A percentile compares a stretch with the other conserved stretches of the same genome.
Evolutionary conservation across 2,329 filamentous ascomycete genomes (phyloP).

Genomic region (Mycosphaerella sp.): DNA sequence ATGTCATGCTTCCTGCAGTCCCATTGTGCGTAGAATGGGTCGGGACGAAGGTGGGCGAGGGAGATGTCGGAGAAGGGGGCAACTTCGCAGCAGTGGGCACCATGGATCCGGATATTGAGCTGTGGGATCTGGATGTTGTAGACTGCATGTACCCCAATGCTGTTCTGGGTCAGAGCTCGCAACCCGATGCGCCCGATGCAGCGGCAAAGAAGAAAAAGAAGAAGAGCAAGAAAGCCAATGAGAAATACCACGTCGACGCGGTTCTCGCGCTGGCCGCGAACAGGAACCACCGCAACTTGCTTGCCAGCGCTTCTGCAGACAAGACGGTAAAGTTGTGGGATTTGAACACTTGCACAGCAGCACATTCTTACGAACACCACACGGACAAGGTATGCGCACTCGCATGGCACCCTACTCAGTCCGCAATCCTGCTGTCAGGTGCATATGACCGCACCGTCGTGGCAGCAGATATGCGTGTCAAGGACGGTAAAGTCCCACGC

Average conservation of each 20-base stretch:
- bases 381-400: constrained; percentile 97
- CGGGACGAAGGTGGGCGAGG: constrained; percentile 78
- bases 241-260: constrained; percentile 88
- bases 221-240: constrained; percentile 81
- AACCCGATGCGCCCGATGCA: constrained; percentile 35
- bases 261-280: constrained; percentile 89
- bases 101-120: constrained; percentile 97
- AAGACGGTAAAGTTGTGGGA: constrained; percentile 99
- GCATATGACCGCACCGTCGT: constrained; percentile 93
- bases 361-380: constrained; percentile 92
- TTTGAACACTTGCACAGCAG: constrained; percentile 81
- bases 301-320: constrained; percentile 92
- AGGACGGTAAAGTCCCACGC: constrained; percentile 69
- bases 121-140: constrained; percentile 94
- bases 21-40: constrained; percentile 95
- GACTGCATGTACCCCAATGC: constrained; percentile 99
- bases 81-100: constrained; percentile 95
- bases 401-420: constrained; percentile 83
- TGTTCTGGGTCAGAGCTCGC: constrained; percentile 67
- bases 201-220: constrained; percentile 74
- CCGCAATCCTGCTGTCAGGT: constrained; percentile 82
- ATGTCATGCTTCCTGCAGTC: constrained; percentile 97
- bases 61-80: constrained; percentile 55
- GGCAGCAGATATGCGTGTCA: constrained; percentile 92
- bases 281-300: constrained; percentile 83